Conservation (phyloP, 768 basidiomycete genomes). For the Suillus subalutaceus region DNA sequence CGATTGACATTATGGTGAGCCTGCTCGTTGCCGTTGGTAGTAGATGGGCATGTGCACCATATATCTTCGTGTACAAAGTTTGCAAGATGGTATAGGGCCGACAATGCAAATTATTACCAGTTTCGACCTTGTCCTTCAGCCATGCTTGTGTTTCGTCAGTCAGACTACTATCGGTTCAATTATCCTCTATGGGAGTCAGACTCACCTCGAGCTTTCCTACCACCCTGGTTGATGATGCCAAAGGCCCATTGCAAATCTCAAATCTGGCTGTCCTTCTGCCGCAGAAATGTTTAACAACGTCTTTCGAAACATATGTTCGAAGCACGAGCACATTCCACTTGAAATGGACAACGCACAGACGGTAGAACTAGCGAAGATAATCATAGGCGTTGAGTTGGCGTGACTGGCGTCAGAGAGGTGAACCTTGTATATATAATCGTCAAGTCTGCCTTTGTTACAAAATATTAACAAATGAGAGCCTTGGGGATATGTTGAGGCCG, state of each 20-base stretch:
- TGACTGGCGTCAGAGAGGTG: background rate
- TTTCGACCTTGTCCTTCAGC: background rate
- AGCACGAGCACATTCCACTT: background rate
- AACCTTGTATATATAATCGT: too few species aligned
- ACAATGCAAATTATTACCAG: too few species aligned
- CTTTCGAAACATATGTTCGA: background rate
- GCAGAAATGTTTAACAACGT: background rate
- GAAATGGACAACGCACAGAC: background rate
- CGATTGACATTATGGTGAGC: too few species aligned
- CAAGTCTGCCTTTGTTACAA: too few species aligned
- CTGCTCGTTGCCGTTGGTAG: too few species aligned
- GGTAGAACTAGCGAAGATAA: background rate
- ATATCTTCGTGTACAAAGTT: too few species aligned
- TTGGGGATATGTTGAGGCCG: too few species aligned
- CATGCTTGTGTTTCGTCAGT: background rate
- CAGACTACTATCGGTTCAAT: background rate
- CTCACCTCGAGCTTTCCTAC: background rate
- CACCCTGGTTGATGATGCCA: background rate
- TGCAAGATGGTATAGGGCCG: too few species aligned
- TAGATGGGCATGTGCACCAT: too few species aligned
- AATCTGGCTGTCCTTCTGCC: background rate
- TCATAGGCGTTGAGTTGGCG: background rate
- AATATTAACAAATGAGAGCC: too few species aligned
- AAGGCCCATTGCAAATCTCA: background rate
- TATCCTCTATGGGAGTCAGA: background rate